These are phyloP conservation scores for Citrus mangshanensis DNA, from an alignment of 345 rosid genomes.

Conservation along the genomic window DNA sequence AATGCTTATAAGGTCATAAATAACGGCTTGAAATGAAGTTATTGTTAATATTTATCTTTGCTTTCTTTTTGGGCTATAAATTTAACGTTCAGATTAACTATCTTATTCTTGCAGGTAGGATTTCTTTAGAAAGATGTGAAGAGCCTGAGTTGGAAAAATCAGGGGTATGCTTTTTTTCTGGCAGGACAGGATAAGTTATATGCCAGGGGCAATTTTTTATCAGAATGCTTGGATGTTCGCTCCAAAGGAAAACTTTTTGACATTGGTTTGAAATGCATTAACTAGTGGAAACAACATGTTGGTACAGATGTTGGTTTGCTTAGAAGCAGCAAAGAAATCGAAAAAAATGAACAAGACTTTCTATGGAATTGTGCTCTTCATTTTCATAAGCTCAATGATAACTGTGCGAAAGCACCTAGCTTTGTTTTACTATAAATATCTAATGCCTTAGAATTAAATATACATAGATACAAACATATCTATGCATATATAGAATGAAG, in stretches of 20 bases:
- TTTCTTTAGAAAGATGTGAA: constrained; percentile 39
- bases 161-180: constrained; percentile 38
- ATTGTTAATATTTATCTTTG: too few relatives aligned
- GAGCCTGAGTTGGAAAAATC: constrained; percentile 33
- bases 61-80: too few relatives aligned
- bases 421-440: too few relatives aligned
- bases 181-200: constrained; percentile 20
- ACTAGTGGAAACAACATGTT: constrained; percentile 28
- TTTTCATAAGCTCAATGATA: constrained; percentile 8
- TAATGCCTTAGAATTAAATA: too few relatives aligned
- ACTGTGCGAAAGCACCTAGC: background rate
- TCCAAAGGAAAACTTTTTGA: constrained; percentile 37
- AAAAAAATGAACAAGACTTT: too few relatives aligned
- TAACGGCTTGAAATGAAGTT: too few relatives aligned
- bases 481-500: too few relatives aligned
- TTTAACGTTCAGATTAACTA: too few relatives aligned
- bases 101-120: constrained; percentile 23
- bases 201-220: constrained; percentile 26
- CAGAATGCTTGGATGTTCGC: constrained; percentile 32
- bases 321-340: too few relatives aligned
- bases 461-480: too few relatives aligned
- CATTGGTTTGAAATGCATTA: constrained; percentile 29
- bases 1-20: too few relatives aligned
- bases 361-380: too few relatives aligned
- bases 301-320: background rate